Evolutionary conservation across 768 basidiomycete genomes (phyloP), one percentile per base, ranked within the genome.

Genomic region (Coprinopsis sp.): DNA sequence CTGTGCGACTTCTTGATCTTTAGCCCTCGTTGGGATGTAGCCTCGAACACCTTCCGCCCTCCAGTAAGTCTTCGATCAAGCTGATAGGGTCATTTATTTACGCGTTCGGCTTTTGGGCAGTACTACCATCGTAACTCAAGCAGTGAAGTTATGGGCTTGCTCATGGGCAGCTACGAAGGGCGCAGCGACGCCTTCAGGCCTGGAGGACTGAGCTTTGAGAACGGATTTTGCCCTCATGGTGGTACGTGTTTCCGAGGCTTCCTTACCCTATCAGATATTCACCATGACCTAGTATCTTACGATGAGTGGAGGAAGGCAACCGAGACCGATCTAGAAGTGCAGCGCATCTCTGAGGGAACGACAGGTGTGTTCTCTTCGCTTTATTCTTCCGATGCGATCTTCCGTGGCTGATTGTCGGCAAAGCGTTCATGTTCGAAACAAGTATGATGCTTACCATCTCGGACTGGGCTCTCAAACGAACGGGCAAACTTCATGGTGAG

Each of bases 1-100:
- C 70, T 85, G 11, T 73, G 76, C 2, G 82, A 84, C 58, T 78
- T 84, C 64, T 63, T 84, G 43, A 77, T 84, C 53, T 82, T 84
- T 63, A 74, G 76, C 44, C 73, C 73, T 3, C 67, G 82, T 44
- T 84, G 82, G 81, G 81, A 83, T 54, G 78, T 84, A 46, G 74
- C 81, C 1, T 61, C 55, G 23, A 58, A 68, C 41, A 82, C 82
- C 0, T 83, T 81, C 71, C 65, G 81, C 8, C 81, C 81, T 21
- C 79, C 81, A 4, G 79, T 77, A 49, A 46, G 71, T 64, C 29
- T 33, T 46, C 16, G 22, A 38, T 13, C 21, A 23, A 21, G 2
- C 11, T 4, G 34, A 4, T 22, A 8, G 39, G 36, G 8, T 39
- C 16, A 27, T 14, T 23, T 27, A 44, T 33, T 34, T 14, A 27